Evolutionary conservation across 1,139 yeast genomes (phyloP).

Genomic region (Blastobotrys serpentis): DNA sequence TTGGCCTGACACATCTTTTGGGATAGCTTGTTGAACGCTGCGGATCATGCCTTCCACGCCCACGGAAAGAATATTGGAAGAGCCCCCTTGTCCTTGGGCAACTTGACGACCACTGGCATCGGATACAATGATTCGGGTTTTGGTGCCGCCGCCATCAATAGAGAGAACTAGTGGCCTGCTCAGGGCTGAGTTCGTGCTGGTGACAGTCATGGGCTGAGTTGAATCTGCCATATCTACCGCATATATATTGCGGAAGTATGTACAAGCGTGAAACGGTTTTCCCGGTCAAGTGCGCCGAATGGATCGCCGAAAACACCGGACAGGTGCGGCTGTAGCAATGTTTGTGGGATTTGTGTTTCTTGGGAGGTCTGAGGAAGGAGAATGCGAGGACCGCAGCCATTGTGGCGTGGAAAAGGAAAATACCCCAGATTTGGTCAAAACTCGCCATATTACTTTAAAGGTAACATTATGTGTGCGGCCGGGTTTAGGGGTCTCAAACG

Average conservation of each 20-base stretch:
- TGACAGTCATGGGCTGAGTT: neutral
- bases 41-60: conserved; percentile 14
- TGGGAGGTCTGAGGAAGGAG: no score
- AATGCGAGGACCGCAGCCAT: no score
- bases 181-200: neutral
- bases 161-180: neutral
- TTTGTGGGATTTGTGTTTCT: no score
- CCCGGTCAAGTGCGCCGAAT: neutral
- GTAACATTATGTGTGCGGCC: no score
- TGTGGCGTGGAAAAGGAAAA: no score
- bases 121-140: conserved; percentile 17
- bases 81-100: conserved; percentile 11
- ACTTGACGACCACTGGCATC: neutral
- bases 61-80: conserved; percentile 16
- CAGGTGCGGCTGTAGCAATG: conserved; percentile 6
- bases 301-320: neutral
- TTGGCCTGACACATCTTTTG: neutral
- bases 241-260: no score
- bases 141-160: conserved; percentile 21
- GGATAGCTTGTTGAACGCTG: conserved; percentile 9
- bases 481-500: neutral
- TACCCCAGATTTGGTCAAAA: no score
- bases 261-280: neutral
- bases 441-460: no score
- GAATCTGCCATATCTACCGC: no score